Evolutionary conservation across 23 red algal species (phyloP), one percentile per base, ranked within the genome.

Genomic region (Cyanidiococcus yangmingshanensis): DNA sequence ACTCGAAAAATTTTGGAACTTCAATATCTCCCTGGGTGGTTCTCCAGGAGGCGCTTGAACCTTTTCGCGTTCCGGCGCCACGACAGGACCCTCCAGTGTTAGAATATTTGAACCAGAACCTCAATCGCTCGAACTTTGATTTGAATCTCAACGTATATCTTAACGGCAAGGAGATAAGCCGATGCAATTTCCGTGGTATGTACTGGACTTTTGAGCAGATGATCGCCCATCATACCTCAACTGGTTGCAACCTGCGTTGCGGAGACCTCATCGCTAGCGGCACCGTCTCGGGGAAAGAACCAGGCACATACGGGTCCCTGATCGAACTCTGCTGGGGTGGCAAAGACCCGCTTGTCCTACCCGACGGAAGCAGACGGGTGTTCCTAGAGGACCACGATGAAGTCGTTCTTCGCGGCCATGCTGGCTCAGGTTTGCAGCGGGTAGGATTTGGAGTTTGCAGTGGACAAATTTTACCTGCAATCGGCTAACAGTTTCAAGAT

Each of bases 1-100:
- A 57, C 24, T 84, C 89, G 12, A 91, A 91, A 41, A 89, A 83
- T 18, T 91, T 91, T 68, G 89, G 84, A 39, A 91, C 89, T 3
- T 87, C 83, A 0, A 89, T 91, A 18, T 76, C 59, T 36, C 89
- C 89, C 37, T 91, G 83, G 83, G 77, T 91, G 51, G 79, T 91
- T 36, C n/a, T 84, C 18, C 76, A 77, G 27, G 89, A 91, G 25
- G 89, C 89, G 2, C 85, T 91, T 35, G 78, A 83, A 38, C 89
- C 89, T 0, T 87, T 83, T 51, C 83, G 77, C 39, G 78, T 82
- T 37, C 1, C 83, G 25, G 83, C 83, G 57, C 84, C 83, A 7
- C 16, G 34, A 39, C 79, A 87, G 59, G 29, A 82, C 18, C 89
- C 89, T 7, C 18, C 68, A 34, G 39, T 79, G 21, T 68, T 91